Conservation (phyloP, 495 filamentous ascomycete species). For the Mytilinidion resinicola region DNA sequence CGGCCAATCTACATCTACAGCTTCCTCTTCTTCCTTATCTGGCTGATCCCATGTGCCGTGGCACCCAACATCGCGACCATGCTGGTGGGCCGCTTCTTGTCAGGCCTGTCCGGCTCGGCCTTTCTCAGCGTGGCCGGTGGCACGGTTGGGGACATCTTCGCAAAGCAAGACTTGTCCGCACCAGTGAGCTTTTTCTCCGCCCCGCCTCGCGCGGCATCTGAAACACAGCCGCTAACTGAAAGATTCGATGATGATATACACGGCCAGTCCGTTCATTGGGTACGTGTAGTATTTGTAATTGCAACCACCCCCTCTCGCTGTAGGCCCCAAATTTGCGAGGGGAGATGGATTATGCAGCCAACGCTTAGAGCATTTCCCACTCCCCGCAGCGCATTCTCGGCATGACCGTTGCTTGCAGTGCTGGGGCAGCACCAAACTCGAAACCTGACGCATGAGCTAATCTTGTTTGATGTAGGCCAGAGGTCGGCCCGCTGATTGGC, state of each 20-base stretch:
- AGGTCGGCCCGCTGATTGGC: slow-evolving; percentile 53
- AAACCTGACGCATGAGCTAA: slow-evolving; percentile 17
- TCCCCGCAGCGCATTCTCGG: not conserved
- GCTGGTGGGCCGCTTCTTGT: slow-evolving; percentile 75
- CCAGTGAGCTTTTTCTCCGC: slow-evolving; percentile 30
- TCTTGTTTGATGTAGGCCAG: slow-evolving; percentile 42
- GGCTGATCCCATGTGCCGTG: slow-evolving; percentile 82
- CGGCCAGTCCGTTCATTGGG: slow-evolving; percentile 71
- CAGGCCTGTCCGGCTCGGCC: slow-evolving; percentile 76
- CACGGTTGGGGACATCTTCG: slow-evolving; percentile 86
- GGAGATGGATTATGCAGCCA: too few relatives aligned
- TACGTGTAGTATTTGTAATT: slow-evolving; percentile 4
- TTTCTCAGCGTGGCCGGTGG: slow-evolving; percentile 89
- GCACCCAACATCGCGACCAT: slow-evolving; percentile 78
- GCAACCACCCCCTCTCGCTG: too few relatives aligned
- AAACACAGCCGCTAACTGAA: too few relatives aligned
- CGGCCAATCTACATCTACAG: slow-evolving; percentile 76
- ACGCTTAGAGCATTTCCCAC: not conserved
- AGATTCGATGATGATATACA: slow-evolving; percentile 66
- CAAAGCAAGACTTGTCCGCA: slow-evolving; percentile 61
- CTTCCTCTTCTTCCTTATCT: slow-evolving; percentile 74
- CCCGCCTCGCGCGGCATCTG: too few relatives aligned
- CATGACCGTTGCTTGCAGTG: not conserved
- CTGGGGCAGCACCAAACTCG: slow-evolving; percentile 39
- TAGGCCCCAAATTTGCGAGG: too few relatives aligned